Percentiles rank a stretch among this genome's conserved stretches.
Conservation (phyloP, 352 stramenopile genomes). For the Halophytophthora batemanensis region DNA sequence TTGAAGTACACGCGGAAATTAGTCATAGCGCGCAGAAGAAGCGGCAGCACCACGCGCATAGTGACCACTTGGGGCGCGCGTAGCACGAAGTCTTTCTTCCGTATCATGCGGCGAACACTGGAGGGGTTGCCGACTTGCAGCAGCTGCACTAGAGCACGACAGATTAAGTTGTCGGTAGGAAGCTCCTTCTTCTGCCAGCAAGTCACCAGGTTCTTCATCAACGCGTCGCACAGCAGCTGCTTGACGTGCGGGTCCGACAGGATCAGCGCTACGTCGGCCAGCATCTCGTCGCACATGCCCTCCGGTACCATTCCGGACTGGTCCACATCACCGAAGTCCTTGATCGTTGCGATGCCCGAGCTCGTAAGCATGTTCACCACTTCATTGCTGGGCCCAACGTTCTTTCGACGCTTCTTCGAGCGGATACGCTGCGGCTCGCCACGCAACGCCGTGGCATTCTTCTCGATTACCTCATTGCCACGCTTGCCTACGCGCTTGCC, state of each 20-base stretch:
- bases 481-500: conserved; percentile 81
- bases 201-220: conserved; percentile 63
- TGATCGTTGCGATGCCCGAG: conserved; percentile 52
- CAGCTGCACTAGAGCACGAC: conserved; percentile 77
- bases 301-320: conserved; percentile 82
- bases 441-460: conserved; percentile 53
- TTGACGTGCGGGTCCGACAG: conserved; percentile 77
- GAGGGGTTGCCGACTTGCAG: conserved; percentile 79
- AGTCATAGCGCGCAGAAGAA: conserved; percentile 63
- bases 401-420: conserved; percentile 76
- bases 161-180: conserved; percentile 80
- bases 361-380: conserved; percentile 73
- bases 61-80: conserved; percentile 74
- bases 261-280: conserved; percentile 77
- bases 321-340: conserved; percentile 70
- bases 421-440: conserved; percentile 73
- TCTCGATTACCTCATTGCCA: conserved; percentile 76
- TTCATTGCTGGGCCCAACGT: conserved; percentile 41
- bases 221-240: conserved; percentile 67
- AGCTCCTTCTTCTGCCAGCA: conserved; percentile 66
- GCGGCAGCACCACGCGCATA: conserved; percentile 74
- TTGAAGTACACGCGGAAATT: conserved; percentile 41
- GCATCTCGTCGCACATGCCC: conserved; percentile 69
- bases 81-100: conserved; percentile 81
- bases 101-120: conserved; percentile 80